Evolutionary conservation across 345 rosid genomes (phyloP).

Genomic region (Brassica cretica): DNA sequence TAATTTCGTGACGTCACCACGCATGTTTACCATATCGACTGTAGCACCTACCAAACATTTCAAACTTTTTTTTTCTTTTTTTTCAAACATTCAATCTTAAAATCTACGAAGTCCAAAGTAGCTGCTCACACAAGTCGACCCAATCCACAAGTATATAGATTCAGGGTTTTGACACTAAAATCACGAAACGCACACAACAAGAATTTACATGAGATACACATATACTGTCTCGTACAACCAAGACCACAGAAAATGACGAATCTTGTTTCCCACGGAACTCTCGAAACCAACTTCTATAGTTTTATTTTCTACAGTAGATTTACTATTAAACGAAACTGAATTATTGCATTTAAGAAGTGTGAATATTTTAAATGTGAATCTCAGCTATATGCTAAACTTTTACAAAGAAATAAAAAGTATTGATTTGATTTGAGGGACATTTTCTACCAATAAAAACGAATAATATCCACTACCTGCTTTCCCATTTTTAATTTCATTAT

Average conservation of each 20-base stretch:
- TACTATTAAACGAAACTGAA: neutral
- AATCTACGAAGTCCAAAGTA: neutral
- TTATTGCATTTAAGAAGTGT: constrained; percentile 2
- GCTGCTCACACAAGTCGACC: neutral
- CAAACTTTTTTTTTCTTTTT: too few species aligned
- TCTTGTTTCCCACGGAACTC: neutral
- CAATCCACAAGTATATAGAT: neutral
- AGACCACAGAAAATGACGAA: neutral
- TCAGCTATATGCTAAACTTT: constrained; percentile 24
- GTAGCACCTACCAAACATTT: neutral
- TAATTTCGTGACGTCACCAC: neutral
- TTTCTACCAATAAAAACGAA: constrained; percentile 16
- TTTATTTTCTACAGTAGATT: neutral
- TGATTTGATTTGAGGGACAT: constrained; percentile 16
- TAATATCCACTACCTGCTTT: constrained; percentile 2
- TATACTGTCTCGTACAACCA: neutral
- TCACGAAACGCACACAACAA: too few species aligned
- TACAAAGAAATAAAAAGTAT: neutral
- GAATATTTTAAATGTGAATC: constrained; percentile 28
- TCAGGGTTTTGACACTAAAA: too few species aligned
- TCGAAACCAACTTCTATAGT: neutral
- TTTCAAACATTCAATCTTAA: neutral
- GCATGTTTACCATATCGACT: neutral
- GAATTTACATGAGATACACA: too few species aligned
- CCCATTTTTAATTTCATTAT: neutral